Evolutionary conservation across 2,329 filamentous ascomycete genomes (phyloP).

Genomic region (Elsinoe perseae): DNA sequence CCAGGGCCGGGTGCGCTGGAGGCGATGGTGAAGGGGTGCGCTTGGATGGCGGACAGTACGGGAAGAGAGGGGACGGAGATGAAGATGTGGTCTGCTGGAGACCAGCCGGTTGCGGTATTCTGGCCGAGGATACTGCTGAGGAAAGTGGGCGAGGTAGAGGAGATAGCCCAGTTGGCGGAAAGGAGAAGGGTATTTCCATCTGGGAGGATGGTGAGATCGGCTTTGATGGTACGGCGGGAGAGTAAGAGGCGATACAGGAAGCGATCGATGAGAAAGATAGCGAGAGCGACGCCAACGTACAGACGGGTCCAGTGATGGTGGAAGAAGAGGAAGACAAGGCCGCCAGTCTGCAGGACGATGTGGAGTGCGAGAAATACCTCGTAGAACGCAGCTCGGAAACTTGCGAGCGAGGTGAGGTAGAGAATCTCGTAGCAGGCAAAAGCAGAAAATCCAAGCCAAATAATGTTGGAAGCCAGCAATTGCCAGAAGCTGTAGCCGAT

Average conservation of each 20-base stretch:
- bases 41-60: conserved; percentile 47
- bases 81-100: conserved; percentile 57
- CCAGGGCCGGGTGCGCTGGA: conserved; percentile 45
- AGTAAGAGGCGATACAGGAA: conserved; percentile 49
- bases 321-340: conserved; percentile 51
- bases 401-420: conserved; percentile 54
- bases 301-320: conserved; percentile 48
- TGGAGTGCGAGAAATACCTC: conserved; percentile 55
- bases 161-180: conserved; percentile 38
- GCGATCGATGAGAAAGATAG: conserved; percentile 52
- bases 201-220: conserved; percentile 46
- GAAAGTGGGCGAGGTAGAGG: conserved; percentile 4
- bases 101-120: conserved; percentile 46
- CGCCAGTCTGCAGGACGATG: conserved; percentile 49
- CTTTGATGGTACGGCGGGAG: conserved; percentile 43
- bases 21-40: conserved; percentile 61
- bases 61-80: conserved; percentile 51
- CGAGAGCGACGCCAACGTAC: conserved; percentile 47
- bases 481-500: conserved; percentile 34
- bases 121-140: conserved; percentile 18
- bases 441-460: conserved; percentile 48
- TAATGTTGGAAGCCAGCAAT: conserved; percentile 47
- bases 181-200: conserved; percentile 50
- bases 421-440: conserved; percentile 54
- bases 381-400: conserved; percentile 54